phyloP scores from a whole-genome alignment of 1,284 basidiomycete species.

The Ganoderma leucocontextum region DNA sequence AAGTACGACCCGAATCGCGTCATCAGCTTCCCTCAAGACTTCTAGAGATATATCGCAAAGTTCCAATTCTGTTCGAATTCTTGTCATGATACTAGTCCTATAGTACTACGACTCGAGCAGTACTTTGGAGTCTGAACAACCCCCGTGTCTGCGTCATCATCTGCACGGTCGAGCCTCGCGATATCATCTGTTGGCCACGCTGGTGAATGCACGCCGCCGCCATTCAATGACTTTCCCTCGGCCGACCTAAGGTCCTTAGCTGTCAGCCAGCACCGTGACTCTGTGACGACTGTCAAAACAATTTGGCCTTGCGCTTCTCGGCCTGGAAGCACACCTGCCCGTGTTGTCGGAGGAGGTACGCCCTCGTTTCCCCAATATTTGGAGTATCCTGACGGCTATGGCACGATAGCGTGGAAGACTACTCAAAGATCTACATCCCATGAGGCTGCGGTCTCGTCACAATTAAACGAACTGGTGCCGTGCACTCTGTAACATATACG shows the following conservation, averaged over 20 bases:
- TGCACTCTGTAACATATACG: conserved; percentile 2
- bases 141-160: conserved; percentile 71
- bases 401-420: conserved; percentile 68
- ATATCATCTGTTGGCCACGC: conserved; percentile 84
- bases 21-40: conserved; percentile 19
- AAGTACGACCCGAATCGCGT: conserved; percentile 21
- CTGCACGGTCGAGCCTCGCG: conserved; percentile 70
- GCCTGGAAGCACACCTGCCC: conserved; percentile 77
- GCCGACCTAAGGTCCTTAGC: conserved; percentile 44
- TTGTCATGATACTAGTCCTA: too few species aligned
- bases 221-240: not conserved
- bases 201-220: conserved; percentile 53
- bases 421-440: conserved; percentile 66
- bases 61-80: too few species aligned
- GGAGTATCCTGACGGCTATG: conserved; percentile 1
- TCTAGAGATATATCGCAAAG: too few species aligned
- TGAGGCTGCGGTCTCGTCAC: conserved; percentile 17
- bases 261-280: too few species aligned
- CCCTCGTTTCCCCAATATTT: not conserved
- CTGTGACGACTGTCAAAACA: conserved; percentile 77
- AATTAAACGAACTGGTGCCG: not conserved
- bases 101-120: too few species aligned
- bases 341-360: conserved; percentile 73
- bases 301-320: conserved; percentile 66
- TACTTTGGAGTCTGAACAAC: too few species aligned